phyloP scores from a whole-genome alignment of 2,329 filamentous ascomycete genomes.

The Pseudogymnoascus sp. region DNA sequence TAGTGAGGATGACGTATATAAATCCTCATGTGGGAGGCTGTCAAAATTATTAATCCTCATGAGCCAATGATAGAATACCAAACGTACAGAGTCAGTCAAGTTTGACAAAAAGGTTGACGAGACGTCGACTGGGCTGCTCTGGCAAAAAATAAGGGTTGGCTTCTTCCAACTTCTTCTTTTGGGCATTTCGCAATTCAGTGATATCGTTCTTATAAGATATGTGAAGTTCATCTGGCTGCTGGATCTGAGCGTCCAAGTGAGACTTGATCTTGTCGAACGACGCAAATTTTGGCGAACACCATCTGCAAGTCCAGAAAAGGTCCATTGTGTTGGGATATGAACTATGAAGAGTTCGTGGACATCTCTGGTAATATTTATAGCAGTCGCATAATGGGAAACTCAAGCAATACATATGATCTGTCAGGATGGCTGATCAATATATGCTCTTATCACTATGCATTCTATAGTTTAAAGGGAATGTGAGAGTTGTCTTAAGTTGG shows the following conservation, averaged over 20 bases:
- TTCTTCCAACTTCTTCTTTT: neutral
- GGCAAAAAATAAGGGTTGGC: neutral
- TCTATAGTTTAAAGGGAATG: neutral
- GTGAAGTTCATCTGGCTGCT: neutral
- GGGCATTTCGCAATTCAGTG: neutral
- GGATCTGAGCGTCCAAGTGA: neutral
- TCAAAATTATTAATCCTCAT: neutral
- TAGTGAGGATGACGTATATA: neutral
- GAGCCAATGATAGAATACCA: neutral
- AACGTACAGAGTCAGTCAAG: neutral
- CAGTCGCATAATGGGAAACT: neutral
- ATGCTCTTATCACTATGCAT: neutral
- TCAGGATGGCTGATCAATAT: neutral
- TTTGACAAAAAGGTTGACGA: neutral
- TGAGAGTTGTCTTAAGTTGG: neutral
- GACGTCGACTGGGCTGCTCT: neutral
- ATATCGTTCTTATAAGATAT: neutral
- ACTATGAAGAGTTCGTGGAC: neutral
- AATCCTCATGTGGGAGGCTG: neutral
- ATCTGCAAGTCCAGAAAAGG: neutral
- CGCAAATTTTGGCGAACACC: neutral
- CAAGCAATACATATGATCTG: neutral
- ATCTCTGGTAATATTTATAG: neutral
- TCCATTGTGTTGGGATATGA: neutral
- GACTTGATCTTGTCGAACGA: neutral